Evolutionary conservation across 805 yeast genomes (phyloP).

Genomic region (Metschnikowia reukaufii): DNA sequence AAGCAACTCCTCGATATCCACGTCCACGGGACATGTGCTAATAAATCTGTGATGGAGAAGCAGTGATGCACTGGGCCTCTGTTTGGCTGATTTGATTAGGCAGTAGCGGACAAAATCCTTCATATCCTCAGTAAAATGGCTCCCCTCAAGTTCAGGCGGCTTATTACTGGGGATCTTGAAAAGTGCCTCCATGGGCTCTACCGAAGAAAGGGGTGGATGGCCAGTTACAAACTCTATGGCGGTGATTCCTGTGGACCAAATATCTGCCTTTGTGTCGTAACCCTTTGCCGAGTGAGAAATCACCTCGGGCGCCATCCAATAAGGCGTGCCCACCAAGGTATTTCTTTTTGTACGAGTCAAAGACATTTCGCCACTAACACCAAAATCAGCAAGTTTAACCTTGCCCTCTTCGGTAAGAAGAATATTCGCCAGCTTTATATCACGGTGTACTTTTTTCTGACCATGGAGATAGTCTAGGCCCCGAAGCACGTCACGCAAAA

Average conservation of each 20-base stretch:
- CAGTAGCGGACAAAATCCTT: constrained; percentile 68
- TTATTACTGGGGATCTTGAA: constrained; percentile 63
- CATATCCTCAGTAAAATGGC: constrained; percentile 47
- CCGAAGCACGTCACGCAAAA: constrained; percentile 59
- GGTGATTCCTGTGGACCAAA: constrained; percentile 96
- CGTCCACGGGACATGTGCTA: constrained; percentile 22
- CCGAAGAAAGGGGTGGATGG: constrained; percentile 70
- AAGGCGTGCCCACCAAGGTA: constrained; percentile 93
- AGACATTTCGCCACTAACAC: constrained; percentile 83
- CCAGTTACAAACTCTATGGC: constrained; percentile 83
- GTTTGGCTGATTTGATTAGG: constrained; percentile 60
- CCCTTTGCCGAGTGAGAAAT: constrained; percentile 52
- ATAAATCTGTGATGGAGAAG: constrained; percentile 59
- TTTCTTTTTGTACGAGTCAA: constrained; percentile 50
- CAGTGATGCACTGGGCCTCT: constrained; percentile 60
- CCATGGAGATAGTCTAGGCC: constrained; percentile 79
- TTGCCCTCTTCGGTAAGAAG: constrained; percentile 66
- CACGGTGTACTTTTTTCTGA: constrained; percentile 81
- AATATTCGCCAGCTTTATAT: constrained; percentile 87
- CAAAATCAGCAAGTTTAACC: constrained; percentile 88
- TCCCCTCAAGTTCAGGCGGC: constrained; percentile 58
- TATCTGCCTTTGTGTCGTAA: constrained; percentile 84
- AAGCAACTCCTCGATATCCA: constrained; percentile 12
- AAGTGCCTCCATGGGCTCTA: constrained; percentile 76
- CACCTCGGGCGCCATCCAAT: constrained; percentile 99